phyloP scores from a whole-genome alignment of 768 basidiomycete genomes.

The Gelatoporia subvermispora region DNA sequence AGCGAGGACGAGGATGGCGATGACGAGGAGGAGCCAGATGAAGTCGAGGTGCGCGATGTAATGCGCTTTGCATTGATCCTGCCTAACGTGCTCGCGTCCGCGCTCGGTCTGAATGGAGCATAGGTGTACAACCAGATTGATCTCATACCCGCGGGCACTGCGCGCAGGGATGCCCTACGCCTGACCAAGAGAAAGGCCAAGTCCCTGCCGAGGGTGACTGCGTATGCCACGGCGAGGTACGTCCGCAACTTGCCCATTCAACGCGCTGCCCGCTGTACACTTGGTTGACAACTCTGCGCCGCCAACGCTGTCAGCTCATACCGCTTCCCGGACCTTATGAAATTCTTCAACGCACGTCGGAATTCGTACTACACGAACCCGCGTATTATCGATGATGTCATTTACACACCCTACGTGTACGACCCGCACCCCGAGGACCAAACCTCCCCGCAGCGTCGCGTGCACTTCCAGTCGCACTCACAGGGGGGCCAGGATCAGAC shows the following conservation, averaged over 20 bases:
- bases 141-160: slow-evolving; percentile 91
- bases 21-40: slow-evolving; percentile 53
- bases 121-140: slow-evolving; percentile 94
- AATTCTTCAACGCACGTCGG: slow-evolving; percentile 83
- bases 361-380: slow-evolving; percentile 82
- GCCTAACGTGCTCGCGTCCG: neutral
- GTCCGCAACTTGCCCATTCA: slow-evolving; percentile 5
- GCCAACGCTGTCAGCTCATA: slow-evolving; percentile 63
- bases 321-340: slow-evolving; percentile 80
- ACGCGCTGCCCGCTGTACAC: too few relatives aligned
- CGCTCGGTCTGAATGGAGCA: neutral
- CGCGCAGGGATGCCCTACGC: slow-evolving; percentile 82
- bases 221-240: slow-evolving; percentile 91
- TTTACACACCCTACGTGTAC: slow-evolving; percentile 90
- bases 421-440: slow-evolving; percentile 36
- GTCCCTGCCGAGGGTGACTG: slow-evolving; percentile 87
- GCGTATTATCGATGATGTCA: slow-evolving; percentile 84
- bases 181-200: slow-evolving; percentile 95
- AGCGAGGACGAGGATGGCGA: slow-evolving; percentile 70
- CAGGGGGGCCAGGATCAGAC: slow-evolving; percentile 28
- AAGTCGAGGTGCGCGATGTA: slow-evolving; percentile 49
- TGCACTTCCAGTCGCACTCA: slow-evolving; percentile 11
- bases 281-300: too few relatives aligned
- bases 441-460: slow-evolving; percentile 11
- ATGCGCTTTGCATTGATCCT: neutral